phyloP scores from a whole-genome alignment of 148 eudicot species.

The Rhododendron kiyosumense region DNA sequence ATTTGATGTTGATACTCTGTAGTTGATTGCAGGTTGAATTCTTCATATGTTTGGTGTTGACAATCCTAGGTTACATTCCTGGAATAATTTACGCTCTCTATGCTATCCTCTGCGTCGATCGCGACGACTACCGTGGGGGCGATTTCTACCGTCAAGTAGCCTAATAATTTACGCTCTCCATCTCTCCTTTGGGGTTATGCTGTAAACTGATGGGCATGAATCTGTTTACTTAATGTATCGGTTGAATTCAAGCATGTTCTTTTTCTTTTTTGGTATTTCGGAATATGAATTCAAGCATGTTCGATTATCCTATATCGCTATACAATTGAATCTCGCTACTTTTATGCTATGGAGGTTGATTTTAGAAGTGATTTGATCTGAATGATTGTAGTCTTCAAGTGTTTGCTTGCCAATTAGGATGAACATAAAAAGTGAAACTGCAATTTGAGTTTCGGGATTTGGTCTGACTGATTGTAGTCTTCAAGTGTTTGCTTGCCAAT shows the following conservation, averaged over 20 bases:
- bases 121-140: conserved; percentile 22
- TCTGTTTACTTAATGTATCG: background rate
- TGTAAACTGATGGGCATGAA: background rate
- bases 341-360: background rate
- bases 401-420: background rate
- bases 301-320: background rate
- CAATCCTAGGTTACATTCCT: conserved; percentile 74
- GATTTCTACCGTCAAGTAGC: conserved; percentile 30
- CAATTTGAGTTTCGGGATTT: no score
- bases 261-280: no score
- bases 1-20: background rate
- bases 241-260: background rate
- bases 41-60: conserved; percentile 68
- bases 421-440: no score
- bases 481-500: background rate
- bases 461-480: background rate
- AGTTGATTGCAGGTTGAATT: conserved; percentile 51
- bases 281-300: background rate
- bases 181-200: background rate
- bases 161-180: conserved; percentile 5
- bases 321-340: background rate
- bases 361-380: background rate
- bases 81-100: conserved; percentile 82
- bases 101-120: conserved; percentile 56
- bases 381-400: background rate